These are phyloP conservation scores for Cryphonectria parasitica DNA, from an alignment of 2,329 filamentous ascomycete genomes.

Conservation along the genomic window DNA sequence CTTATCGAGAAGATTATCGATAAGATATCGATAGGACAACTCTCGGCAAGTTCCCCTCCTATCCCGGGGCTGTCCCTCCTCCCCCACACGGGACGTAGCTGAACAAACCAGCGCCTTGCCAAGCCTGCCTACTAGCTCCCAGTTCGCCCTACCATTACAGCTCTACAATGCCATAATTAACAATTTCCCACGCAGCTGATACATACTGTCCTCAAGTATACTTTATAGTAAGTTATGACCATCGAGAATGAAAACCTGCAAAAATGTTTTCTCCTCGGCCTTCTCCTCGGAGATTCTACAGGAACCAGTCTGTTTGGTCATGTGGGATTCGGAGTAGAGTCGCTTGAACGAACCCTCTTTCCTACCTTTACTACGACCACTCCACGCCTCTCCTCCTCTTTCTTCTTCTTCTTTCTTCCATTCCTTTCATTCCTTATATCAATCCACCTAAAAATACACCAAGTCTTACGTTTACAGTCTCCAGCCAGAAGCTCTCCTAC, in stretches of 20 bases:
- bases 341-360: background rate
- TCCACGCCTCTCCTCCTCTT: background rate
- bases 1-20: background rate
- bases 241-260: background rate
- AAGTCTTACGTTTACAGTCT: no score
- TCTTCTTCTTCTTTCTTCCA: no score
- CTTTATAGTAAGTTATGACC: background rate
- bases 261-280: background rate
- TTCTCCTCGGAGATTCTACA: background rate
- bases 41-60: background rate
- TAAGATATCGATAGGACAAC: background rate
- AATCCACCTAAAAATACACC: no score
- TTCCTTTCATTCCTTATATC: no score
- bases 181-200: background rate
- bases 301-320: background rate
- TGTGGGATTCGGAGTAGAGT: background rate
- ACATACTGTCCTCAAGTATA: background rate
- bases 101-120: background rate
- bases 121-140: background rate
- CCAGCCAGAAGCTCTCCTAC: background rate
- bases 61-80: no score
- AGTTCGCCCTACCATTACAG: background rate
- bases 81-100: background rate
- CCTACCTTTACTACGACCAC: background rate
- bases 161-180: background rate